Conservation (phyloP, 2,329 filamentous ascomycete species). For the Botrytis sinoallii region DNA sequence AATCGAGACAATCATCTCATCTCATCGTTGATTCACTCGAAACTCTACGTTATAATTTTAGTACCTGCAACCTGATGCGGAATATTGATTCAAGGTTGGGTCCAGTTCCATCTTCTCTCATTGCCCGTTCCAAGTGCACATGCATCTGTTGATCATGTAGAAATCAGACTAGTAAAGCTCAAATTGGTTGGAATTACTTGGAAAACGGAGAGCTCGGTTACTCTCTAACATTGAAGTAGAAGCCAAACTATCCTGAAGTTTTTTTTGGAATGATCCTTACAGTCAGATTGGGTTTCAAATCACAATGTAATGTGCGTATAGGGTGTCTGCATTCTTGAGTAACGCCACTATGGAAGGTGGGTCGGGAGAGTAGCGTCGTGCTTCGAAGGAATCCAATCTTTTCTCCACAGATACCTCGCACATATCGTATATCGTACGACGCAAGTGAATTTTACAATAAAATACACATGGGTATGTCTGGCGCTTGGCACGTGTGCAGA, state of each 20-base stretch:
- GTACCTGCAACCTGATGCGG: background rate
- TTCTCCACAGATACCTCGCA: background rate
- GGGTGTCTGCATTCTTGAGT: constrained; percentile 10
- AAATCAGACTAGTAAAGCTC: background rate
- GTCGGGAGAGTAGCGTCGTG: background rate
- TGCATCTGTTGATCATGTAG: background rate
- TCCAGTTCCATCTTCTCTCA: background rate
- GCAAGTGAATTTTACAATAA: background rate
- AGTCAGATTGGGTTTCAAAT: background rate
- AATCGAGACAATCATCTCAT: background rate
- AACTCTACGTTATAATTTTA: background rate
- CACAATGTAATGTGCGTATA: background rate
- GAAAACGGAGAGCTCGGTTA: background rate
- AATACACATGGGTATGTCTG: constrained; percentile 9
- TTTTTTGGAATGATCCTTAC: background rate
- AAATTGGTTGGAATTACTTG: background rate
- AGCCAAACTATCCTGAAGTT: background rate
- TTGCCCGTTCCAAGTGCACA: background rate
- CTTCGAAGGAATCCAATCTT: background rate
- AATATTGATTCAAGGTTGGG: background rate
- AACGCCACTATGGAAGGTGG: constrained; percentile 3
- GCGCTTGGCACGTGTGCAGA: constrained; percentile 11
- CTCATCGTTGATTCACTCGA: background rate
- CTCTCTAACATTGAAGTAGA: background rate
- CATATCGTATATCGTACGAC: background rate